Evolutionary conservation across 1,284 basidiomycete species (phyloP), one percentile per base, ranked within the genome.

Genomic region (Boletus smithii): DNA sequence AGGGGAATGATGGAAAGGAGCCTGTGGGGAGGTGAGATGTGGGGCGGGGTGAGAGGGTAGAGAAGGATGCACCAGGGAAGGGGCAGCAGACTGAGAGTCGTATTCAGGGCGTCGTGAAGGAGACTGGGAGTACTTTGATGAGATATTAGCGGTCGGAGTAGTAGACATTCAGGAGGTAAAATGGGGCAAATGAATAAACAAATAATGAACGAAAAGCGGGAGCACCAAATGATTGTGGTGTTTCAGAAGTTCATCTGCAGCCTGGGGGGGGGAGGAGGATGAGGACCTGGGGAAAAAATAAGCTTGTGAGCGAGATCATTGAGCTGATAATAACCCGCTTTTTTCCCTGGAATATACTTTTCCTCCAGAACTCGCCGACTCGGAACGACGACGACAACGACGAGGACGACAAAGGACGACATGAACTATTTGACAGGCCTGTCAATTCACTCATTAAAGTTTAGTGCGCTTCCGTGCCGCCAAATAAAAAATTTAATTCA

Each of bases 141-240:
- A n/a, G 46, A 48, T 59, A 63, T 61, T 57, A 63, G 46, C 42
- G 32, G 59, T 30, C n/a, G n/a, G n/a, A n/a, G n/a, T n/a, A n/a
- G n/a, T n/a, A 27, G 63, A 37, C 51, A 62, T 63, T 49, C 38
- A 50, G 48, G 41, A 45, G 43, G 10, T 51, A 2, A 39, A 46
- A 36, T 17, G 48, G n/a, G n/a, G n/a, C n/a, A n/a, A n/a, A n/a
- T n/a, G n/a, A 54, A 59, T 57, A 63, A 60, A 51, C 48, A 51
- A 59, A 57, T 49, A 61, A 62, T 35, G 58, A 62, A 55, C 8
- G 58, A 48, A 58, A 51, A 14, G 45, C 9, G 33, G 42, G 31
- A n/a, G n/a, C n/a, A n/a, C n/a, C n/a, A n/a, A n/a, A n/a, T n/a
- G 55, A 49, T 40, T 24, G 49, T 54, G 27, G 39, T 37, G 39